These are phyloP conservation scores for Candida anglica DNA, from an alignment of 805 yeast species.

Conservation along the genomic window DNA sequence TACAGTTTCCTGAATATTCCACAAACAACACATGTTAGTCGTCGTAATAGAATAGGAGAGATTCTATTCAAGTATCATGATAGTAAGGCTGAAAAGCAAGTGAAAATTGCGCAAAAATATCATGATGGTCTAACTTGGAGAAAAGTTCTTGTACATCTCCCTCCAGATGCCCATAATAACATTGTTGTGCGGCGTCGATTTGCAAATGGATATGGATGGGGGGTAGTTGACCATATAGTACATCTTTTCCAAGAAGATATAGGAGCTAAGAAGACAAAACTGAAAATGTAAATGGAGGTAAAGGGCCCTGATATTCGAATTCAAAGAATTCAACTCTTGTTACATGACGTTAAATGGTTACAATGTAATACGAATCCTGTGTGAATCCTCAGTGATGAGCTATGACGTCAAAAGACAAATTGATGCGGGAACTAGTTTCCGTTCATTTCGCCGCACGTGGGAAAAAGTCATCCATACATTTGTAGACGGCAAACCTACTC, in stretches of 20 bases:
- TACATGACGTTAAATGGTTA: too few species aligned
- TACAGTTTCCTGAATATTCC: constrained; percentile 32
- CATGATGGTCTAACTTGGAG: constrained; percentile 39
- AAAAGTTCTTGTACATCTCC: constrained; percentile 39
- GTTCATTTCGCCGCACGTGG: too few species aligned
- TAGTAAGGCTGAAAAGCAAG: constrained; percentile 37
- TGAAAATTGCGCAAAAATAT: constrained; percentile 37
- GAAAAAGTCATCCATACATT: too few species aligned
- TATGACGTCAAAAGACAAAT: too few species aligned
- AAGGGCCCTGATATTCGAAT: neutral
- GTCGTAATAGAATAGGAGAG: constrained; percentile 6
- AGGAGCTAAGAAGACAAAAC: neutral
- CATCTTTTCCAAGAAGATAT: constrained; percentile 1
- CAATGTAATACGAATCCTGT: too few species aligned
- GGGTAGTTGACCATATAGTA: constrained; percentile 36
- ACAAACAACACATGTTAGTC: constrained; percentile 14
- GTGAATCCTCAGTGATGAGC: too few species aligned
- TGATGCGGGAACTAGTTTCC: too few species aligned
- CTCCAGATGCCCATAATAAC: constrained; percentile 46
- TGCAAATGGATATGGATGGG: constrained; percentile 46
- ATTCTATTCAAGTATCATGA: constrained; percentile 23
- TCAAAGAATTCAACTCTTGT: too few species aligned
- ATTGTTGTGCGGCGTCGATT: constrained; percentile 40
- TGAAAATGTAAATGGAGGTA: constrained; percentile 8
- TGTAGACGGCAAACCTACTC: too few species aligned